Percentiles rank a stretch among this genome's conserved stretches.
Evolutionary conservation across 2,329 filamentous ascomycete genomes (phyloP).

Genomic region (Phyllosticta citribraziliensis): DNA sequence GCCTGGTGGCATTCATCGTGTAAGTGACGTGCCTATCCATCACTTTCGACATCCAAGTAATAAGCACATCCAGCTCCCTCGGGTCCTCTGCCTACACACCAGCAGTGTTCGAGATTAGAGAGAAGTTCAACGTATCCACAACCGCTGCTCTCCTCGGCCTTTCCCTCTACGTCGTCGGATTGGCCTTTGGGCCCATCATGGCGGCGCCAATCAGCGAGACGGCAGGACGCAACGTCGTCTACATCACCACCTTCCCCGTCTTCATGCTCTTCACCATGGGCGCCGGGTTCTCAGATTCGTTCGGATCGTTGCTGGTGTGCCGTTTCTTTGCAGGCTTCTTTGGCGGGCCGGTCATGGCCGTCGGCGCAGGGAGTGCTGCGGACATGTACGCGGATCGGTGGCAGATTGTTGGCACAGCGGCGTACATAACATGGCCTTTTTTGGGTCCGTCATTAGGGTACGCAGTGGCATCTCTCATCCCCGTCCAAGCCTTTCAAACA

Average conservation of each 20-base stretch:
- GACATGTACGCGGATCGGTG: slow-evolving; percentile 27
- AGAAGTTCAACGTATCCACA: slow-evolving; percentile 44
- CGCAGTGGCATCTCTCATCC: slow-evolving; percentile 5
- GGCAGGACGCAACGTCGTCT: slow-evolving; percentile 46
- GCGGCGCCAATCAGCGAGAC: slow-evolving; percentile 51
- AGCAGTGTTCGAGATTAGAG: slow-evolving; percentile 36
- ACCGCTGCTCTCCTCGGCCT: slow-evolving; percentile 51
- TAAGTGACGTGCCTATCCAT: slow-evolving; percentile 11
- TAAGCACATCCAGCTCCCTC: slow-evolving; percentile 35
- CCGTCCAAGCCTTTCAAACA: not conserved
- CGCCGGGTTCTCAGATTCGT: slow-evolving; percentile 41
- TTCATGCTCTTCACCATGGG: slow-evolving; percentile 49
- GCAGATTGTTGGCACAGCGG: slow-evolving; percentile 24
- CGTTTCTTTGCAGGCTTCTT: slow-evolving; percentile 66
- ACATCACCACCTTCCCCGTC: slow-evolving; percentile 36
- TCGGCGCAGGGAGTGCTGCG: slow-evolving; percentile 33
- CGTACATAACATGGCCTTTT: slow-evolving; percentile 34
- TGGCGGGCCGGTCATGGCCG: slow-evolving; percentile 46
- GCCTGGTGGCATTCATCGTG: slow-evolving; percentile 27
- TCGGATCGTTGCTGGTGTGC: slow-evolving; percentile 43
- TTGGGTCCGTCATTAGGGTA: slow-evolving; percentile 29
- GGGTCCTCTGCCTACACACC: slow-evolving; percentile 47
- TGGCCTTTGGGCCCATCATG: slow-evolving; percentile 50
- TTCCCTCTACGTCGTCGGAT: slow-evolving; percentile 50
- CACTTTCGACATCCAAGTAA: not conserved